Conservation (phyloP, 768 basidiomycete genomes). For the Pisolithus sp. region DNA sequence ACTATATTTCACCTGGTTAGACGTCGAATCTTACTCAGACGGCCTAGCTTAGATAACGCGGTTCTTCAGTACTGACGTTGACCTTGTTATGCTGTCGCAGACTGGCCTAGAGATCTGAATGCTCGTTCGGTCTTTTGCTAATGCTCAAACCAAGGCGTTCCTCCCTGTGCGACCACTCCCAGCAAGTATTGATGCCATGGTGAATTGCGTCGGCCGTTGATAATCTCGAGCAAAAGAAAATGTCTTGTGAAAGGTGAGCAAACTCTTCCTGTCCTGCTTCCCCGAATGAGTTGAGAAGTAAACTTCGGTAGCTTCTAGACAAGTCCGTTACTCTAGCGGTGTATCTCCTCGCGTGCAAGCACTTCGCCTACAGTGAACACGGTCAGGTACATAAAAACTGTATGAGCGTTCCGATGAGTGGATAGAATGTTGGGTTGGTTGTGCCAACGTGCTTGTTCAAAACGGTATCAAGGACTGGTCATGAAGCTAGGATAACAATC, state of each 20-base stretch:
- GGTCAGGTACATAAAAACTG: slow-evolving; percentile 15
- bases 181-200: slow-evolving; percentile 31
- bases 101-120: slow-evolving; percentile 49
- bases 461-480: slow-evolving; percentile 55
- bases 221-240: slow-evolving; percentile 40
- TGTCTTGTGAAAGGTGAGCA: slow-evolving; percentile 49
- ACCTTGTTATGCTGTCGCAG: slow-evolving; percentile 32
- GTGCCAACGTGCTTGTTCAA: slow-evolving; percentile 54
- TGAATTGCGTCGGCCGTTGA: slow-evolving; percentile 28
- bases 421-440: slow-evolving; percentile 71
- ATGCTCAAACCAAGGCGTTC: slow-evolving; percentile 44
- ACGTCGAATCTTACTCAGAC: slow-evolving; percentile 4
- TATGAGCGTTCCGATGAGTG: slow-evolving; percentile 41
- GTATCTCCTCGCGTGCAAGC: slow-evolving; percentile 47
- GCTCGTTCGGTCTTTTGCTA: slow-evolving; percentile 55
- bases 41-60: slow-evolving; percentile 52
- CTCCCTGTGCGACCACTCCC: slow-evolving; percentile 33
- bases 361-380: slow-evolving; percentile 33
- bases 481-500: slow-evolving; percentile 46
- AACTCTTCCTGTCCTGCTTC: slow-evolving; percentile 7
- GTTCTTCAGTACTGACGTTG: slow-evolving; percentile 41
- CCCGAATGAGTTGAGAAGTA: background rate
- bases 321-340: slow-evolving; percentile 45
- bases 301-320: slow-evolving; percentile 39
- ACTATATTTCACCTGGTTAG: background rate